Evolutionary conservation across 2,329 filamentous ascomycete species (phyloP).

Genomic region (Alternaria metachromatica): DNA sequence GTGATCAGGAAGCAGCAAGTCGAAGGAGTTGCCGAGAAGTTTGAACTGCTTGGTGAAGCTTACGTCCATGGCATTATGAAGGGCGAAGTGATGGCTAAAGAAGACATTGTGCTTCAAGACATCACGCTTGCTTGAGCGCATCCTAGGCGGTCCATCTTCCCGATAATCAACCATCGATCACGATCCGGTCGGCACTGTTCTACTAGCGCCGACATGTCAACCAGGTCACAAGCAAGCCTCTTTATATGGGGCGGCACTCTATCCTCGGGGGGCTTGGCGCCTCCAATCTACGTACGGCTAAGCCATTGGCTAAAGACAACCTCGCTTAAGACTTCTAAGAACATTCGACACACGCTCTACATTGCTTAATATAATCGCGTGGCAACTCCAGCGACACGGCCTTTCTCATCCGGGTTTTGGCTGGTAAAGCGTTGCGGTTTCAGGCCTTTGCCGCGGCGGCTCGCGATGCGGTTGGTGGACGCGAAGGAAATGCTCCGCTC

Average conservation of each 20-base stretch:
- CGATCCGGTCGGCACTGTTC: constrained; percentile 1
- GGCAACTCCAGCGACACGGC: constrained; percentile 16
- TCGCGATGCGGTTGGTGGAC: constrained; percentile 25
- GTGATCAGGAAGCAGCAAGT: constrained; percentile 10
- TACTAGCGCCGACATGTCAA: neutral
- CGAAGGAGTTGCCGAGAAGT: neutral
- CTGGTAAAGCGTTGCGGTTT: constrained; percentile 3
- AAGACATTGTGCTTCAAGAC: constrained; percentile 10
- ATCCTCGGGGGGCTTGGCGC: constrained; percentile 1
- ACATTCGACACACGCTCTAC: constrained; percentile 27
- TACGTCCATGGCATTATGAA: constrained; percentile 36
- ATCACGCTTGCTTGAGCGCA: constrained; percentile 18
- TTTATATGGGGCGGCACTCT: constrained; percentile 10
- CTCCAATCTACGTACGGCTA: constrained; percentile 18
- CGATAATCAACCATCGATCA: neutral
- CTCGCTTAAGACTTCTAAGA: constrained; percentile 30
- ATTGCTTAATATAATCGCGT: constrained; percentile 38
- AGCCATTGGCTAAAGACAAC: constrained; percentile 24
- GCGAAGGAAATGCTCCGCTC: constrained; percentile 15
- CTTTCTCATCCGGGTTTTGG: constrained; percentile 17
- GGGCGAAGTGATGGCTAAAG: constrained; percentile 20
- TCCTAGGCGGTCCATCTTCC: neutral
- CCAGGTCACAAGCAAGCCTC: constrained; percentile 15
- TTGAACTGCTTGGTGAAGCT: constrained; percentile 28
- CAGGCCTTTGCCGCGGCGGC: constrained; percentile 2